A percentile compares a stretch with the other conserved stretches of the same genome.
phyloP scores from a whole-genome alignment of 2,329 filamentous ascomycete genomes.

The Scorias spongiosa region DNA sequence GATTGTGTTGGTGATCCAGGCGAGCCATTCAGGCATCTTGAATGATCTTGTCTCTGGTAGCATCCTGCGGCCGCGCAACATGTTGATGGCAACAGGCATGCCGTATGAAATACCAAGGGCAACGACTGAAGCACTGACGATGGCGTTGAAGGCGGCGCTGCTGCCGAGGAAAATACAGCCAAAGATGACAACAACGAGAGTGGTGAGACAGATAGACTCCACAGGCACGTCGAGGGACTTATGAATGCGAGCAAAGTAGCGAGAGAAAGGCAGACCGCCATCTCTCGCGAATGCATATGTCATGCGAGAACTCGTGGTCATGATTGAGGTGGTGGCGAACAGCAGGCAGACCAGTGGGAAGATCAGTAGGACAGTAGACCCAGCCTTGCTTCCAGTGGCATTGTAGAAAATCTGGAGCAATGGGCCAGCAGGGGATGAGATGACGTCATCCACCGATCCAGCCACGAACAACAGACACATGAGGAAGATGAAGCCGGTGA shows the following conservation, averaged over 20 bases:
- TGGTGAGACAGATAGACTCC: constrained; percentile 48
- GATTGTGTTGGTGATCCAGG: constrained; percentile 39
- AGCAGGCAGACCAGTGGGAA: constrained; percentile 49
- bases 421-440: constrained; percentile 40
- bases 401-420: constrained; percentile 48
- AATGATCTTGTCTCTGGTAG: constrained; percentile 43
- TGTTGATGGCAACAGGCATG: constrained; percentile 53
- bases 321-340: constrained; percentile 47
- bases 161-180: constrained; percentile 57
- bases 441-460: constrained; percentile 40
- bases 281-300: constrained; percentile 51
- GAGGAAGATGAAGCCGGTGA: constrained; percentile 48
- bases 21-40: constrained; percentile 36
- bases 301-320: constrained; percentile 53
- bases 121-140: constrained; percentile 54
- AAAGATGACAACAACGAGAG: constrained; percentile 48
- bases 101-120: constrained; percentile 54
- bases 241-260: constrained; percentile 47
- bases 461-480: constrained; percentile 49
- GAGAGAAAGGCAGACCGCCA: constrained; percentile 48
- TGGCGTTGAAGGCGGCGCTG: constrained; percentile 53
- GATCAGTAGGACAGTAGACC: constrained; percentile 50
- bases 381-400: constrained; percentile 45
- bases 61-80: constrained; percentile 45
- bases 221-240: constrained; percentile 46